Evolutionary conservation across 768 basidiomycete species (phyloP).

Genomic region (Amanita exitialis): DNA sequence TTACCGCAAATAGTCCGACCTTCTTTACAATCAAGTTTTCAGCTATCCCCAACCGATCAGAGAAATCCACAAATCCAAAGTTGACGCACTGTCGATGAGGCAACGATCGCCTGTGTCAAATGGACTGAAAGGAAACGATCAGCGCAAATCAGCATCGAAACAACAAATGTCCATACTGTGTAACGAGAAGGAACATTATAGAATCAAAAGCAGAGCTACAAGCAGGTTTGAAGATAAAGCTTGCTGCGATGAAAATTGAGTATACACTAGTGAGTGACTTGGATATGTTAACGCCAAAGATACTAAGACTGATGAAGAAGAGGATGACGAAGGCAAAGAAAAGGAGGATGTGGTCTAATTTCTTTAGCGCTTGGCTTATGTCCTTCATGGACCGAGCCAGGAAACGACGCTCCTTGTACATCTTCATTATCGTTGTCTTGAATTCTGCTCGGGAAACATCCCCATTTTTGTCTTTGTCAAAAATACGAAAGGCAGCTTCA

Average conservation of each 20-base stretch:
- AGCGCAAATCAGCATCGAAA: neutral
- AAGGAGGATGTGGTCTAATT: slow-evolving; percentile 54
- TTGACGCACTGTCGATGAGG: slow-evolving; percentile 48
- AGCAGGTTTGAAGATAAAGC: slow-evolving; percentile 73
- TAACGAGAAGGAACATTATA: slow-evolving; percentile 76
- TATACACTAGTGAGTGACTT: slow-evolving; percentile 64
- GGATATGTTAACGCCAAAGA: slow-evolving; percentile 62
- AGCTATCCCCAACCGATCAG: slow-evolving; percentile 19
- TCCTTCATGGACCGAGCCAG: slow-evolving; percentile 71
- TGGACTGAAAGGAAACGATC: slow-evolving; percentile 32
- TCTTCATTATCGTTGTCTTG: slow-evolving; percentile 53
- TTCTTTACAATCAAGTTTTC: slow-evolving; percentile 72
- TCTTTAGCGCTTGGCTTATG: slow-evolving; percentile 55
- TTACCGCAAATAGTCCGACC: slow-evolving; percentile 68
- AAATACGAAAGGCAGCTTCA: slow-evolving; percentile 60
- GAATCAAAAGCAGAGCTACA: slow-evolving; percentile 69
- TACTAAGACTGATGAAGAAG: slow-evolving; percentile 64
- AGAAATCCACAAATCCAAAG: neutral
- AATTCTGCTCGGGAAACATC: slow-evolving; percentile 71
- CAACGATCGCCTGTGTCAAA: slow-evolving; percentile 80
- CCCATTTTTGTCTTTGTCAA: slow-evolving; percentile 69
- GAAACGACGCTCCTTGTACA: slow-evolving; percentile 74
- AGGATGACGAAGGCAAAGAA: slow-evolving; percentile 53
- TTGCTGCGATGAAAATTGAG: slow-evolving; percentile 60
- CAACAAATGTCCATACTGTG: slow-evolving; percentile 46